Evolutionary conservation across 331 rosid species (phyloP), one percentile per base, ranked within the genome.

Genomic region (Stylosanthes scabra): DNA sequence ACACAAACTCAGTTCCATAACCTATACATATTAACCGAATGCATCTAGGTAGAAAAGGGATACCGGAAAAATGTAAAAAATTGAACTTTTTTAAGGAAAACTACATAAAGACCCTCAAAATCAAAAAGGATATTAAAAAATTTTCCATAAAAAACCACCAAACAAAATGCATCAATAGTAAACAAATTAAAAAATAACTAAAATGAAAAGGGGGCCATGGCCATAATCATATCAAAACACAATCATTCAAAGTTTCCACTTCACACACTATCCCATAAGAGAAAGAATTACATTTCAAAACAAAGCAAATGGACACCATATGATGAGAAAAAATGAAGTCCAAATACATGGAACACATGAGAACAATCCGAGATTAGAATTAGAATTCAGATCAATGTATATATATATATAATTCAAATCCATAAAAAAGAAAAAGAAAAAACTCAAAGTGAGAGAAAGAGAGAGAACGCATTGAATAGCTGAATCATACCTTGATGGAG

Each of bases 401-500:
- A 70, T 3, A 34, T 3, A 34, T 3, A 42, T 42, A 42, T 20
- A 20, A 20, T 42, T 42, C 46, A 42, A 75, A 59, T 70, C 70
- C 20, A 75, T 8, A 31, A 57, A 34, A 56, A 70, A 8, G 28
- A 3, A 41, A 64, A 20, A 20, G 25, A 20, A 20, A 20, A 20
- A 20, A 20, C 25, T 20, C 25, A 20, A 20, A 20, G 25, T 20
- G 25, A 44, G 10, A 5, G 29, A 60, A 42, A 9, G 20, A 31
- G 0, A 5, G 69, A 1, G 27, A 11, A 39, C 11, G 54, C 9
- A 14, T 42, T 51, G 44, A 74, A 15, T 70, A n/a, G 8, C 3
- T 11, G 51, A 75, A 58, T 7, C 51, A 76, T 85, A 94, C 99
- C 99, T 94, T 87, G 97, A 77, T 71, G 66, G 54, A 89, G 97